Evolutionary conservation across 2,329 filamentous ascomycete species (phyloP), one percentile per base, ranked within the genome.

Genomic region (Fusarium nelsonii): DNA sequence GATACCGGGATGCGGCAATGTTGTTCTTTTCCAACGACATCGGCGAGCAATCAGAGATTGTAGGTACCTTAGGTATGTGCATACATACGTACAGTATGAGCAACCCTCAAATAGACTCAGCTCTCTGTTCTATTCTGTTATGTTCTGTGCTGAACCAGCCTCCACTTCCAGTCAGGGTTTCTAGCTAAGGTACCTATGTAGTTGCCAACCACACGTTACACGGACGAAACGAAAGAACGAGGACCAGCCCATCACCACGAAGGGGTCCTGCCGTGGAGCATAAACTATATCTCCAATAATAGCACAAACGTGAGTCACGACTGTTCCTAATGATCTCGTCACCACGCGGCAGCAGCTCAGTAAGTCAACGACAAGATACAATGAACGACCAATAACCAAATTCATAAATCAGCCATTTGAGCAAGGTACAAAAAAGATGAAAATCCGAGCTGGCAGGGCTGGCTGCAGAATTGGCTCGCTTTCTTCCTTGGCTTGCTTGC

Each of bases 161-260:
- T 30, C 26, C 41, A 44, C 41, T 44, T 26, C 34, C 34, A 37
- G 49, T 55, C 30, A 55, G 14, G 36, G 36, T 32, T 16, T 28
- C 32, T 18, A 34, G 33, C 6, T 23, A 23, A 34, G 33, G 40
- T 43, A 23, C 14, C 16, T 28, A 26, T 55, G 55, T 34, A 34
- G 37, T 33, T 51, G 34, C 43, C 54, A 53, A 48, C 65, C 49
- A 66, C 50, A 55, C 49, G 58, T 63, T 70, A 69, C 69, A 66
- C 52, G 34, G 41, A 37, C 70, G 60, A 71, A 65, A 71, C 68
- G 61, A 60, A 55, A 68, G 55, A 56, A 63, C n/a, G 34, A 55
- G 41, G 50, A 45, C 32, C 33, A 44, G 43, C 32, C 23, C 23
- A 39, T 50, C 33, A n/a, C 23, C 28, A 50, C 37, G 53, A 56